Conservation (phyloP, 2,329 filamentous ascomycete species). For the Fusarium pseudocircinatum region DNA sequence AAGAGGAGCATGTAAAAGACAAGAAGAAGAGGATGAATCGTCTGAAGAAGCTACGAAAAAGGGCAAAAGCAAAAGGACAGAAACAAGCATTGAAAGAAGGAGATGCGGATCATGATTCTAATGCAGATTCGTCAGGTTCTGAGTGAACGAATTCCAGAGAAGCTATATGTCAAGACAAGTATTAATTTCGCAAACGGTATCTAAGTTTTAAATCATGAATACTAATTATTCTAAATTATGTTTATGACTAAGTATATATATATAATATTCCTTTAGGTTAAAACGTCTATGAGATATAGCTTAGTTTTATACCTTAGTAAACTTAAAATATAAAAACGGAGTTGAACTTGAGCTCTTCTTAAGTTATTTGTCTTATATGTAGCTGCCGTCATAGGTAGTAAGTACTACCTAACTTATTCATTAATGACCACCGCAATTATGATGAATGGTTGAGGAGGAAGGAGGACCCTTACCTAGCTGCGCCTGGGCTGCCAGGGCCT, state of each 20-base stretch:
- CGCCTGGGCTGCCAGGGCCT: neutral
- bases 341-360: neutral
- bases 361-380: neutral
- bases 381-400: neutral
- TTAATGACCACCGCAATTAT: neutral
- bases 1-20: conserved; percentile 66
- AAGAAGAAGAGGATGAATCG: conserved; percentile 71
- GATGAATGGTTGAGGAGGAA: conserved; percentile 3
- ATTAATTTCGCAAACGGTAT: neutral
- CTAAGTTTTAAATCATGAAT: neutral
- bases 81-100: conserved; percentile 50
- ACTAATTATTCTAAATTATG: neutral
- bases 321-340: too few relatives aligned
- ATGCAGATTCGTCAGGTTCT: conserved; percentile 23
- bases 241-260: neutral
- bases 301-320: neutral
- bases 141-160: conserved; percentile 2
- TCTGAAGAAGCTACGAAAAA: conserved; percentile 67
- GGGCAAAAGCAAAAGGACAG: conserved; percentile 65
- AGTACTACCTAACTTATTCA: neutral
- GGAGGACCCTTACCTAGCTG: neutral
- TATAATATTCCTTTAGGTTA: neutral
- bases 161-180: neutral
- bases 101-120: conserved; percentile 34
- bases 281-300: neutral